Evolutionary conservation across 495 filamentous ascomycete genomes (phyloP).

Genomic region (Lophiotrema nucula): DNA sequence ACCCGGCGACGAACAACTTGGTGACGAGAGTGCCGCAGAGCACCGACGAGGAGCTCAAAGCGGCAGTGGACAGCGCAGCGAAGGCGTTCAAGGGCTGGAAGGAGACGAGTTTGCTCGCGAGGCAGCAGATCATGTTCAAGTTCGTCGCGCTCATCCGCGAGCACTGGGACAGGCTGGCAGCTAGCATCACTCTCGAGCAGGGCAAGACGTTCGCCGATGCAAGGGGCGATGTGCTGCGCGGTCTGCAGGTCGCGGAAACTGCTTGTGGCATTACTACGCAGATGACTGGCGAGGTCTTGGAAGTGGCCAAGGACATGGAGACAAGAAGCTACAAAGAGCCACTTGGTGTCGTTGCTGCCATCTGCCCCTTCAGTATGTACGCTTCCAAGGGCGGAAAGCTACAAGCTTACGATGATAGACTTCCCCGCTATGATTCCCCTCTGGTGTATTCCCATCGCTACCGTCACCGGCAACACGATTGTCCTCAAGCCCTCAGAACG

Average conservation of each 20-base stretch:
- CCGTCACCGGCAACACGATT: slow-evolving; percentile 89
- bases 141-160: slow-evolving; percentile 85
- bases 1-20: slow-evolving; percentile 96
- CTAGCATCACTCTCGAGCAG: slow-evolving; percentile 95
- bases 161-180: slow-evolving; percentile 93
- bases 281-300: slow-evolving; percentile 88
- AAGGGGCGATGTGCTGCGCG: slow-evolving; percentile 89
- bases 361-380: slow-evolving; percentile 95
- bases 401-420: slow-evolving; percentile 53
- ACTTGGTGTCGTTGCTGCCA: slow-evolving; percentile 90
- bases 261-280: slow-evolving; percentile 93
- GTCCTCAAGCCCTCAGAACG: slow-evolving; percentile 97
- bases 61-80: slow-evolving; percentile 82
- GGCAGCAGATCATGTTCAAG: slow-evolving; percentile 98
- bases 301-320: slow-evolving; percentile 99
- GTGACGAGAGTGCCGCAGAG: slow-evolving; percentile 97
- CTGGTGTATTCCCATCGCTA: slow-evolving; percentile 95
- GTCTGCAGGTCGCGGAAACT: slow-evolving; percentile 94
- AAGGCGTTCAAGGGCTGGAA: slow-evolving; percentile 89
- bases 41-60: slow-evolving; percentile 83
- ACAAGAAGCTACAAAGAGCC: slow-evolving; percentile 91
- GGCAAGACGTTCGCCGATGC: slow-evolving; percentile 98
- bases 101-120: slow-evolving; percentile 74
- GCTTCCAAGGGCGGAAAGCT: not conserved
- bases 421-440: slow-evolving; percentile 99